These are phyloP conservation scores for Mortierella sp. DNA, from an alignment of 371 early-diverging fungal genomes.

Conservation along the genomic window DNA sequence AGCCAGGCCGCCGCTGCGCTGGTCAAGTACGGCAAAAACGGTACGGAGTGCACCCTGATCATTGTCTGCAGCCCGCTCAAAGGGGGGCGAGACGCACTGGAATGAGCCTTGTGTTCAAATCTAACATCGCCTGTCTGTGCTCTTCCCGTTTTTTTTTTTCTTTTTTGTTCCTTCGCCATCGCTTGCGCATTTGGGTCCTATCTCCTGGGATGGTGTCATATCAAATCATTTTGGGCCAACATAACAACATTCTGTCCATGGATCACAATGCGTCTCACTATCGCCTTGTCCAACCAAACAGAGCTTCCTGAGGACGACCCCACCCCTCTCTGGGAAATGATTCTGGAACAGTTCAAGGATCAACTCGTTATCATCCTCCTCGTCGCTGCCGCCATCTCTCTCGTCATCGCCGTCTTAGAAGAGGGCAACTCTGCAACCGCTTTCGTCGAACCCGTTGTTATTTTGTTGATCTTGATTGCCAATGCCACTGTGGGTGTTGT, in stretches of 20 bases:
- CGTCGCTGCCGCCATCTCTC: constrained; percentile 90
- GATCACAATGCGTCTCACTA: background rate
- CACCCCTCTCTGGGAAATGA: constrained; percentile 91
- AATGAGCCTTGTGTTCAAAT: too few species aligned
- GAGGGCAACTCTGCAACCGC: constrained; percentile 76
- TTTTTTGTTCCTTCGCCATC: too few species aligned
- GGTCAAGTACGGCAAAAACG: constrained; percentile 78
- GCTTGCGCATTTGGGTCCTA: background rate
- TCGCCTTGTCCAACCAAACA: constrained; percentile 28
- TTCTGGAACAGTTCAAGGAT: constrained; percentile 97
- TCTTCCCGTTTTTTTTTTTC: background rate
- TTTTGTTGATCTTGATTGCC: constrained; percentile 94
- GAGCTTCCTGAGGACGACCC: constrained; percentile 86
- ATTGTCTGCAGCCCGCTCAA: background rate
- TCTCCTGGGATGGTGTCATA: constrained; percentile 8
- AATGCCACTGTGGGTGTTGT: constrained; percentile 97
- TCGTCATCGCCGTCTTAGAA: constrained; percentile 92
- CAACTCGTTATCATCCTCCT: constrained; percentile 95
- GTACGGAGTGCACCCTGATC: constrained; percentile 55
- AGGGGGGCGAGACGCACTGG: background rate
- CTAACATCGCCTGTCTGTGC: too few species aligned
- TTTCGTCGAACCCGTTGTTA: constrained; percentile 97
- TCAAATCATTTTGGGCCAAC: constrained; percentile 1
- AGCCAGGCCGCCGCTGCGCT: constrained; percentile 66
- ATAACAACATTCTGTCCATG: background rate